phyloP scores from a whole-genome alignment of 148 eudicot genomes.

The Bassia scoparia region DNA sequence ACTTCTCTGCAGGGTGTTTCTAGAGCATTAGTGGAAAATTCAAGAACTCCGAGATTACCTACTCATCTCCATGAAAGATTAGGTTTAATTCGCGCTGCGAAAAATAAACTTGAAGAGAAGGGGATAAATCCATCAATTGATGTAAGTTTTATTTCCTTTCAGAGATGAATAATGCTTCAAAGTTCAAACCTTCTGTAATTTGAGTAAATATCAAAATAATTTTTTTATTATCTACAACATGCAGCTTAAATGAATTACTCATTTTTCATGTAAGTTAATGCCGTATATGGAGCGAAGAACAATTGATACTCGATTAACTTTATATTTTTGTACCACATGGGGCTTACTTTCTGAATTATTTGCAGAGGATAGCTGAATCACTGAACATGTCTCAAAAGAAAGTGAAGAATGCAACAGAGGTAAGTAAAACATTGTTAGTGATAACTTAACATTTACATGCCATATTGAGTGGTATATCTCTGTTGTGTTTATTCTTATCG shows the following conservation, averaged over 20 bases:
- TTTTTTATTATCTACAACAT: neutral
- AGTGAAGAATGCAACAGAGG: constrained; percentile 93
- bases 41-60: constrained; percentile 80
- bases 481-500: neutral
- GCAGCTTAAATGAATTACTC: neutral
- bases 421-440: constrained; percentile 20
- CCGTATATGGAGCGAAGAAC: neutral
- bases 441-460: neutral
- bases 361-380: constrained; percentile 76
- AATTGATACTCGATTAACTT: neutral
- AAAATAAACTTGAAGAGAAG: constrained; percentile 62
- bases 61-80: constrained; percentile 84
- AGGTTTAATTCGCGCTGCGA: constrained; percentile 70
- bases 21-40: constrained; percentile 70
- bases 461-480: neutral
- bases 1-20: constrained; percentile 71
- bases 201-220: neutral
- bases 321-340: neutral
- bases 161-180: neutral
- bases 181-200: neutral
- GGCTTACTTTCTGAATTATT: constrained; percentile 16
- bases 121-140: constrained; percentile 81
- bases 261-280: neutral
- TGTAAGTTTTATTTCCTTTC: constrained; percentile 41
- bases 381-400: constrained; percentile 84